Base-by-base conservation (phyloP, 495 filamentous ascomycete genomes). In the Clavariopsis aquatica region DNA sequence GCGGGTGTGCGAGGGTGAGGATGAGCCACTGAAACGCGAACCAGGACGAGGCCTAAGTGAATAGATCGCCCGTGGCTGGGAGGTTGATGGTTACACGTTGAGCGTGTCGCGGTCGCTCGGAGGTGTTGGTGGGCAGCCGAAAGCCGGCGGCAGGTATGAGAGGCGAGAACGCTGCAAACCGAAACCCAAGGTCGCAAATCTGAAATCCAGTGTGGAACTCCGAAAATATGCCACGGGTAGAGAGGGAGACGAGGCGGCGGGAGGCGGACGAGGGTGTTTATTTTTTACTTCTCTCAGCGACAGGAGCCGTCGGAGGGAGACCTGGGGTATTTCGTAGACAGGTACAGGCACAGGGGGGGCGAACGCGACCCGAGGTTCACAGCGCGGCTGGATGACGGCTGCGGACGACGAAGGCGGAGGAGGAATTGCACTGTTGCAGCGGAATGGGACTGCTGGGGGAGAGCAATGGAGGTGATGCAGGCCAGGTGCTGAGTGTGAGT, bases 11-110 rank as follows among this genome's bases (percentile, higher is more conserved):
- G n/a, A 20, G 53, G n/a, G n/a, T 31, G 31, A 52, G 7, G 51
- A 17, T 43, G 54, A 27, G 46, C 52, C 52, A 34, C 52, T 34
- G 45, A 56, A 63, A 66, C 47, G 59, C 56, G 64, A 64, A 61
- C 63, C 59, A 56, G 64, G 68, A 70, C 68, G 68, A 70, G 54
- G 58, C 45, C 68, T 70, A 70, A 70, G 57, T 70, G 34, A 70
- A 70, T 70, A 70, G 68, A 64, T 70, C 68, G 68, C 60, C 68
- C 64, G 58, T 66, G 58, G 62, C 31, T 27, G 46, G 28, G 38
- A 38, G n/a, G 54, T 60, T 55, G 64, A 61, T 56, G 49, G 57
- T 56, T 60, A 52, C 64, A 69, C 55, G 65, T 54, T 64, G 61
- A 49, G 49, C 28, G 62, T 66, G 43, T 59, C 51, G 64, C 36